These are phyloP conservation scores for Carex cristatella DNA, from an alignment of 176 grass and related monocot genomes.

Conservation along the genomic window DNA sequence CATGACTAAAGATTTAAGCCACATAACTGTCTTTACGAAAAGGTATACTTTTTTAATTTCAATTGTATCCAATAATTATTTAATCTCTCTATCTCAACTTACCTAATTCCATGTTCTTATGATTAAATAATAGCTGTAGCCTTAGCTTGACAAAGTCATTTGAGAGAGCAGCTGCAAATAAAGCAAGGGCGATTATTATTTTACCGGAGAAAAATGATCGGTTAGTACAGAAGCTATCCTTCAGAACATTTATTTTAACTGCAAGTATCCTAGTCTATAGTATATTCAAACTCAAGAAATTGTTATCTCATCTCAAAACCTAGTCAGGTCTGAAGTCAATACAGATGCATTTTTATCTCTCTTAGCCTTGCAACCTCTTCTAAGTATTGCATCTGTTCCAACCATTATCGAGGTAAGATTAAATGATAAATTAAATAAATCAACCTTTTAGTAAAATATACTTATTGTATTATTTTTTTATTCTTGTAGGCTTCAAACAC, in stretches of 20 bases:
- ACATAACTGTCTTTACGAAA: conserved; percentile 88
- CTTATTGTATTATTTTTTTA: conserved; percentile 38
- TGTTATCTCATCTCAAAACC: conserved; percentile 32
- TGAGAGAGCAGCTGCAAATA: conserved; percentile 90
- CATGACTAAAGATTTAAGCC: conserved; percentile 73
- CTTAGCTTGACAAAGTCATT: conserved; percentile 93
- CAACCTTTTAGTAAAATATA: conserved; percentile 19
- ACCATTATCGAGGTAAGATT: conserved; percentile 87
- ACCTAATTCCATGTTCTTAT: conserved; percentile 12
- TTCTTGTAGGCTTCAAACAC: conserved; percentile 79
- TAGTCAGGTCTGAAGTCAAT: conserved; percentile 94
- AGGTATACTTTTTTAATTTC: conserved; percentile 41
- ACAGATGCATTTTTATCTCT: conserved; percentile 95
- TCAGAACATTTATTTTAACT: conserved; percentile 17
- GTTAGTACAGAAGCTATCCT: conserved; percentile 32
- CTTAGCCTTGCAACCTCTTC: conserved; percentile 82
- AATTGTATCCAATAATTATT: conserved; percentile 21
- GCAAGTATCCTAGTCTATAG: conserved; percentile 3
- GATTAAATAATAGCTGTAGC: conserved; percentile 62
- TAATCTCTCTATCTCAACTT: conserved; percentile 20
- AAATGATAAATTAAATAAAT: conserved; percentile 13
- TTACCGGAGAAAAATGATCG: conserved; percentile 62
- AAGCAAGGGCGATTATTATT: conserved; percentile 88
- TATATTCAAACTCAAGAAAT: conserved; percentile 14
- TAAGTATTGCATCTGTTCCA: conserved; percentile 55